Conservation (phyloP, 164 flowering plant species). For the Platanus orientalis region DNA sequence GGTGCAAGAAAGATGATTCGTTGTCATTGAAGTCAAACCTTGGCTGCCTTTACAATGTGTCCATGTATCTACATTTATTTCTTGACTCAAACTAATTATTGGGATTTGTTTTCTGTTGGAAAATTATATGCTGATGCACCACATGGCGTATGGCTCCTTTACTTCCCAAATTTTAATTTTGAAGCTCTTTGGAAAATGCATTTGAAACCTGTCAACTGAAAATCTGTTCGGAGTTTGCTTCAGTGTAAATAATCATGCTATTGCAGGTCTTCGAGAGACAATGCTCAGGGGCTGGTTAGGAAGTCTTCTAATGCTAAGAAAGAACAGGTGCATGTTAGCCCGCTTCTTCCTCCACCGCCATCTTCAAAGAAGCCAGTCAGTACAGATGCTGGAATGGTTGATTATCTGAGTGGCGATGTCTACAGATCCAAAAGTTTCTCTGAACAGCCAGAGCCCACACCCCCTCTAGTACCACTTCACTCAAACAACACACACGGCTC, state of each 20-base stretch:
- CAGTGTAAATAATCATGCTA: background rate
- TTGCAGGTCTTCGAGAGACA: conserved; percentile 64
- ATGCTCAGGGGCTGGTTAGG: conserved; percentile 35
- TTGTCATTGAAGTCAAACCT: background rate
- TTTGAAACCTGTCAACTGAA: no score
- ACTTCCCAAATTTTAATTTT: no score
- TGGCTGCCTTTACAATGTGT: no score
- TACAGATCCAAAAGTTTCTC: conserved; percentile 41
- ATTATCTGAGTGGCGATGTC: conserved; percentile 84
- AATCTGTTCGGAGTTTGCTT: no score
- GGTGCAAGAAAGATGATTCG: no score
- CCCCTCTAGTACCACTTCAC: conserved; percentile 24
- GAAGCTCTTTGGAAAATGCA: no score
- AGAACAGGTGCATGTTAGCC: conserved; percentile 41
- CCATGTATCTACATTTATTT: no score
- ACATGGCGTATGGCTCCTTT: background rate
- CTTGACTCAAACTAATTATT: no score
- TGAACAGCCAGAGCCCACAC: conserved; percentile 23
- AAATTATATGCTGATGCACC: background rate
- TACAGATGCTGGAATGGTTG: conserved; percentile 40
- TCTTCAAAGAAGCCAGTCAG: conserved; percentile 37
- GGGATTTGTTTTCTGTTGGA: background rate
- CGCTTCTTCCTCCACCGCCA: conserved; percentile 87
- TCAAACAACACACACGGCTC: conserved; percentile 21
- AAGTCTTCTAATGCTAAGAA: conserved; percentile 28